phyloP scores from a whole-genome alignment of 306 rosid species.

The Oxytropis ochrocephala region DNA sequence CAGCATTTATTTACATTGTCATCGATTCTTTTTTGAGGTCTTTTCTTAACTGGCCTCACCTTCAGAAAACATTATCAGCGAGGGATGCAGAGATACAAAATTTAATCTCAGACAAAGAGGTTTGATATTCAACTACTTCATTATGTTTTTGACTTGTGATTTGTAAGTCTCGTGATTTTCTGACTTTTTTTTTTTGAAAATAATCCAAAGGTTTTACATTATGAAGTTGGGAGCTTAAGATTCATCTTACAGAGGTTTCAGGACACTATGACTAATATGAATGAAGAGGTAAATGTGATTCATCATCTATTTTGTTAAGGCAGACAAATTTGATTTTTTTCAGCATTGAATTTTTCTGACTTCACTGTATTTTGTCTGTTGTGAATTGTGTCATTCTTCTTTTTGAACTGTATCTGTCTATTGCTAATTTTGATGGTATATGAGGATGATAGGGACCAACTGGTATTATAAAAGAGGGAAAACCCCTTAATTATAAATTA shows the following conservation, averaged over 20 bases:
- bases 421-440: background rate
- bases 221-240: slow-evolving; percentile 56
- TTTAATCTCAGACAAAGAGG: slow-evolving; percentile 63
- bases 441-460: background rate
- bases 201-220: slow-evolving; percentile 40
- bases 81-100: slow-evolving; percentile 54
- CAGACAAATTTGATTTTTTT: slow-evolving; percentile 5
- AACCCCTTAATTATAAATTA: too few relatives aligned
- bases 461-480: too few relatives aligned
- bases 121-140: slow-evolving; percentile 13
- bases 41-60: slow-evolving; percentile 56
- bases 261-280: slow-evolving; percentile 42
- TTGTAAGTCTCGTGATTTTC: slow-evolving; percentile 19
- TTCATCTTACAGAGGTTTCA: slow-evolving; percentile 52
- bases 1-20: slow-evolving; percentile 5
- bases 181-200: slow-evolving; percentile 19
- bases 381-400: background rate
- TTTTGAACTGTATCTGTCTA: background rate
- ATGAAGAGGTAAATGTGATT: slow-evolving; percentile 46
- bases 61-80: slow-evolving; percentile 45
- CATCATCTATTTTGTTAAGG: background rate
- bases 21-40: background rate
- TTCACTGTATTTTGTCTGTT: background rate
- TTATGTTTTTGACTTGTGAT: slow-evolving; percentile 3
- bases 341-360: background rate